Conservation (phyloP, 1,284 basidiomycete genomes). For the Tylopilus sp. region DNA sequence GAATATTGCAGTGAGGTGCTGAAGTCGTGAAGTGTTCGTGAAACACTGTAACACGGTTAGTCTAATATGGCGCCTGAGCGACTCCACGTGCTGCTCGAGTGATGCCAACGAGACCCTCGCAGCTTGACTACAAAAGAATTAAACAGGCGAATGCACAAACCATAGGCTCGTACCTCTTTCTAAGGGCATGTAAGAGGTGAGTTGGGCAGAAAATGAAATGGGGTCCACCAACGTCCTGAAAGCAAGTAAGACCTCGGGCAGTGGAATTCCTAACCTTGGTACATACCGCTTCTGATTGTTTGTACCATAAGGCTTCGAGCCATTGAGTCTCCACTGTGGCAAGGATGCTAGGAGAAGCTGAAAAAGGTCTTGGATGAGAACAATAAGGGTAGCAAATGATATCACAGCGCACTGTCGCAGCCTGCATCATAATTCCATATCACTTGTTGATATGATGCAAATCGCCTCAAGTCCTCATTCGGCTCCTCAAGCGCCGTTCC, state of each 20-base stretch:
- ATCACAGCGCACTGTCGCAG: conserved; percentile 43
- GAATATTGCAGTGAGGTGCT: conserved; percentile 52
- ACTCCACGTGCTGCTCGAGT: conserved; percentile 45
- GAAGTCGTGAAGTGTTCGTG: conserved; percentile 45
- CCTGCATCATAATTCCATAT: conserved; percentile 56
- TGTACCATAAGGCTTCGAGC: conserved; percentile 58
- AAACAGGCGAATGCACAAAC: background rate
- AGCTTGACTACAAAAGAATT: conserved; percentile 28
- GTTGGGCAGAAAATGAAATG: conserved; percentile 36
- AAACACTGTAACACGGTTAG: conserved; percentile 50
- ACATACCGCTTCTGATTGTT: conserved; percentile 26
- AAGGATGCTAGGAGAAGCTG: conserved; percentile 47
- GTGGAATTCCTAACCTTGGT: background rate
- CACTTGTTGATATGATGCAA: conserved; percentile 62
- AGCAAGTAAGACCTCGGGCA: conserved; percentile 7
- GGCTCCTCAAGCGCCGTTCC: conserved; percentile 45
- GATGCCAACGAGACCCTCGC: conserved; percentile 38
- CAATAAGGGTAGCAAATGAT: background rate
- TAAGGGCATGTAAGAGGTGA: conserved; percentile 31
- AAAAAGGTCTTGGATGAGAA: background rate
- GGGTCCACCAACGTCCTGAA: conserved; percentile 35
- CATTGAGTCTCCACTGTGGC: conserved; percentile 53
- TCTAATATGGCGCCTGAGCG: conserved; percentile 47
- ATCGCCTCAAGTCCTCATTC: conserved; percentile 48
- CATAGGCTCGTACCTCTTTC: conserved; percentile 35